Conservation (phyloP, 179 eudicot genomes). For the Sideroxylon spinosum region DNA sequence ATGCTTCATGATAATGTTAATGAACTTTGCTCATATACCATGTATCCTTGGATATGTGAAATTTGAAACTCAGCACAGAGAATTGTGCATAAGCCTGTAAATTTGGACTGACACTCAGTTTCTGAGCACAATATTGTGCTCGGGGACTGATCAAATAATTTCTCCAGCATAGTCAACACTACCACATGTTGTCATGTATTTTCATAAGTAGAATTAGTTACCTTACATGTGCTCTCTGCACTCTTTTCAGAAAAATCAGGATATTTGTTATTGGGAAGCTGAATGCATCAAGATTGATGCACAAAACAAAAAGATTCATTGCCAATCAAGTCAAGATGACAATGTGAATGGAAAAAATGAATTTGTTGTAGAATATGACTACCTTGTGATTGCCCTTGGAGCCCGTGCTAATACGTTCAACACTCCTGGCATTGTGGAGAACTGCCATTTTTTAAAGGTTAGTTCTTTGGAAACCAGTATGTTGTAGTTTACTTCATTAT, state of each 20-base stretch:
- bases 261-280: slow-evolving; percentile 62
- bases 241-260: slow-evolving; percentile 51
- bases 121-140: neutral
- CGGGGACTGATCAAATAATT: neutral
- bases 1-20: neutral
- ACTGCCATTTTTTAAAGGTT: slow-evolving; percentile 86
- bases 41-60: neutral
- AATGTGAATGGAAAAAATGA: slow-evolving; percentile 50
- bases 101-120: neutral
- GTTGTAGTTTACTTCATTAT: neutral
- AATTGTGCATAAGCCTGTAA: neutral
- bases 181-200: neutral
- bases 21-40: neutral
- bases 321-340: slow-evolving; percentile 47
- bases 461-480: neutral
- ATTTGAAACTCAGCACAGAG: neutral
- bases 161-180: neutral
- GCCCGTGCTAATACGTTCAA: slow-evolving; percentile 90
- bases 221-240: neutral
- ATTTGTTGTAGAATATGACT: slow-evolving; percentile 79
- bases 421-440: slow-evolving; percentile 88
- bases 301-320: slow-evolving; percentile 63
- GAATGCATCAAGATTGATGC: slow-evolving; percentile 84
- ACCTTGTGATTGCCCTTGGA: slow-evolving; percentile 78
- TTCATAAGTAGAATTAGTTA: neutral